phyloP scores from a whole-genome alignment of 495 filamentous ascomycete species.

The Aspergillus bertholletiae region DNA sequence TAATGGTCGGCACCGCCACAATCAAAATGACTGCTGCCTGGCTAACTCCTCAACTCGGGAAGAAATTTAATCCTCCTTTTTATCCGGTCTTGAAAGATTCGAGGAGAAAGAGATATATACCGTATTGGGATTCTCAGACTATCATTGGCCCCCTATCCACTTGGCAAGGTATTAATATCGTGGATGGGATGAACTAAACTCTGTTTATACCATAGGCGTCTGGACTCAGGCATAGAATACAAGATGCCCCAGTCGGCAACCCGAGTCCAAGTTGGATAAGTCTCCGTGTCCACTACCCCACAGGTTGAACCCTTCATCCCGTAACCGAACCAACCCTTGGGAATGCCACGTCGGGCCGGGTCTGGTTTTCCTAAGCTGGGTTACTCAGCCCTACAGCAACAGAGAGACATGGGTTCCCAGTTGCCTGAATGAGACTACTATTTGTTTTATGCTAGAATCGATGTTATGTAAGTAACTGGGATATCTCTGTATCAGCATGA shows the following conservation, averaged over 20 bases:
- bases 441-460: too few species aligned
- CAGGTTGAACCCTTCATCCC: not conserved
- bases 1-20: not conserved
- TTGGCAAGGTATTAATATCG: too few species aligned
- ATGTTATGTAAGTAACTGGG: too few species aligned
- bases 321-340: not conserved
- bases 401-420: not conserved
- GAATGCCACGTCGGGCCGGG: not conserved
- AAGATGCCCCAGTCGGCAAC: too few species aligned
- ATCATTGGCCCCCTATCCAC: too few species aligned
- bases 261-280: not conserved
- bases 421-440: too few species aligned
- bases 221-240: too few species aligned
- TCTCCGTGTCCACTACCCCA: not conserved
- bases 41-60: not conserved
- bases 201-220: too few species aligned
- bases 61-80: not conserved
- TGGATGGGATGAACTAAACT: too few species aligned
- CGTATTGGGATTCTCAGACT: too few species aligned
- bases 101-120: too few species aligned
- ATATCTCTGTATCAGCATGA: too few species aligned
- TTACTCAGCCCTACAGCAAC: not conserved
- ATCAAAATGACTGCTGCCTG: not conserved
- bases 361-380: not conserved
- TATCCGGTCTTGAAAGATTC: not conserved